phyloP scores from a whole-genome alignment of 208 protist genomes.

The Angomonas deanei region DNA sequence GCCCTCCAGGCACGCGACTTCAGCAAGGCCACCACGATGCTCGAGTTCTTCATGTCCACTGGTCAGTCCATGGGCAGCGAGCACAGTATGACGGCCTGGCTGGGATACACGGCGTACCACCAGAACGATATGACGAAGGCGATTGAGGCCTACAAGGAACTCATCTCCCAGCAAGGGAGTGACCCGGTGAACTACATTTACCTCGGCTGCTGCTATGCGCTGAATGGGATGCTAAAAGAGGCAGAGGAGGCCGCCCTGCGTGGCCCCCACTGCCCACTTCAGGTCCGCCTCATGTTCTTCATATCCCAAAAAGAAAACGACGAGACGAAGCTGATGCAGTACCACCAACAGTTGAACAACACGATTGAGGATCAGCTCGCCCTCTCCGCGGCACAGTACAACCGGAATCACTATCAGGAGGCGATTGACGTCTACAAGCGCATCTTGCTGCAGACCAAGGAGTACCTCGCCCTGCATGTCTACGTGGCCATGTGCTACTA shows the following conservation, averaged over 20 bases:
- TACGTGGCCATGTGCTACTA: conserved; percentile 98
- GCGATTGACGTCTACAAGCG: conserved; percentile 97
- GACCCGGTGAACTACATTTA: conserved; percentile 75
- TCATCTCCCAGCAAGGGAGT: conserved; percentile 50
- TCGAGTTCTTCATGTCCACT: conserved; percentile 87
- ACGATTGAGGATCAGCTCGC: conserved; percentile 92
- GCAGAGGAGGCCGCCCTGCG: conserved; percentile 85
- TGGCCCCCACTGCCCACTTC: conserved; percentile 72
- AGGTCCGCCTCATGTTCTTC: conserved; percentile 94
- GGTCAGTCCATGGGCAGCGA: conserved; percentile 62
- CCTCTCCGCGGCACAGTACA: conserved; percentile 93
- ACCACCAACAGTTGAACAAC: conserved; percentile 88
- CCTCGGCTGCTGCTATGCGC: conserved; percentile 82
- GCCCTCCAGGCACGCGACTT: conserved; percentile 83
- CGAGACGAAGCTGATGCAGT: conserved; percentile 91
- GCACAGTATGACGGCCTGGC: conserved; percentile 84
- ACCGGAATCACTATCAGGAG: conserved; percentile 93
- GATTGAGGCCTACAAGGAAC: conserved; percentile 85
- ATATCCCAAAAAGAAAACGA: conserved; percentile 91
- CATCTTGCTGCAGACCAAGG: conserved; percentile 91
- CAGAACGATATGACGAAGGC: conserved; percentile 92
- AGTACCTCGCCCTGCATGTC: conserved; percentile 93
- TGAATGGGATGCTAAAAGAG: conserved; percentile 83
- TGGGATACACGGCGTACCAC: conserved; percentile 94
- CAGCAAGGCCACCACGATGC: conserved; percentile 81